These are phyloP conservation scores for Penicillium turbatum DNA, from an alignment of 495 filamentous ascomycete genomes.

Conservation along the genomic window DNA sequence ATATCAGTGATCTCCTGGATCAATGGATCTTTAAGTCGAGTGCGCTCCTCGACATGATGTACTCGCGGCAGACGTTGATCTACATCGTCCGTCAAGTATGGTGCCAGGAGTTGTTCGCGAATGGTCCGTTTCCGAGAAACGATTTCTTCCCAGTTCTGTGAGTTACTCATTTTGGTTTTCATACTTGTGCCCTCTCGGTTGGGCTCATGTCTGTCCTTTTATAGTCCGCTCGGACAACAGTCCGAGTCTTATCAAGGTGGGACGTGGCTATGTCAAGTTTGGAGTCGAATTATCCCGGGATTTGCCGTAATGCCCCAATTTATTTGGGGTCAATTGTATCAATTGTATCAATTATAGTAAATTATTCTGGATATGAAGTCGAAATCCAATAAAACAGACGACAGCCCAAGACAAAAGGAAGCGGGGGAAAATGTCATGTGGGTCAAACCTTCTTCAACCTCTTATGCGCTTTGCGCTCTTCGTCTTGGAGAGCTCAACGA, in stretches of 20 bases:
- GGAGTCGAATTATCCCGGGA: too few relatives aligned
- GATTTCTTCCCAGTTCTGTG: slow-evolving; percentile 29
- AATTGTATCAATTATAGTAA: too few relatives aligned
- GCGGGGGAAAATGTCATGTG: slow-evolving; percentile 1
- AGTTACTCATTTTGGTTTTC: background rate
- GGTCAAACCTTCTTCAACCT: background rate
- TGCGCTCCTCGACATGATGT: slow-evolving; percentile 22
- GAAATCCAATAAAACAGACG: background rate
- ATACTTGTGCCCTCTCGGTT: too few relatives aligned
- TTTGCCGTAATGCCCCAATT: background rate
- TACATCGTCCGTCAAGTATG: slow-evolving; percentile 30
- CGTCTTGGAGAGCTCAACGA: background rate
- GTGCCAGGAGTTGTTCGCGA: slow-evolving; percentile 27
- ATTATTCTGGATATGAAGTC: too few relatives aligned
- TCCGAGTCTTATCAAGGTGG: slow-evolving; percentile 1
- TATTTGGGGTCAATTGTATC: slow-evolving; percentile 1
- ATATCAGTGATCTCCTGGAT: slow-evolving; percentile 38
- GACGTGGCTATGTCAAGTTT: background rate
- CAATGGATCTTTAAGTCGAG: slow-evolving; percentile 20
- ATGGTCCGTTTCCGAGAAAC: slow-evolving; percentile 28
- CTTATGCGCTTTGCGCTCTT: background rate
- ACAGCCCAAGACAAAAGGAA: background rate
- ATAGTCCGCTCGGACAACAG: background rate
- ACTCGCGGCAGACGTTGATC: slow-evolving; percentile 24
- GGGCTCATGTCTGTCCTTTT: too few relatives aligned